A percentile compares a stretch with the other conserved stretches of the same genome.
Evolutionary conservation across 2,329 filamentous ascomycete species (phyloP).

Genomic region (Neofusicoccum parvum): DNA sequence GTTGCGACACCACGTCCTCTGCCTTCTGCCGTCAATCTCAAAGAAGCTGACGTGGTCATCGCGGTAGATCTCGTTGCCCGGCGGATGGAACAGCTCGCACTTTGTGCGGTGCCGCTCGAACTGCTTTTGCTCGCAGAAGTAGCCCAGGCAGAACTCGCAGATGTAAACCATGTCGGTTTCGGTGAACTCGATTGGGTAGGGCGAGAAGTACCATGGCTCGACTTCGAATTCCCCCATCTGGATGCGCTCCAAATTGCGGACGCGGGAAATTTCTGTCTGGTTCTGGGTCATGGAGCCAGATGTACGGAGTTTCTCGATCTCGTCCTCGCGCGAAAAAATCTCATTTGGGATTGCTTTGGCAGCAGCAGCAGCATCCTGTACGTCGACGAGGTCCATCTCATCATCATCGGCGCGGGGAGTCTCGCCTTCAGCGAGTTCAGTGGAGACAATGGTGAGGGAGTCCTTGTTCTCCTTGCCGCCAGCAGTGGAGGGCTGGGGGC

Average conservation of each 20-base stretch:
- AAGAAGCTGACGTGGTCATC: conserved; percentile 94
- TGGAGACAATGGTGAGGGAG: conserved; percentile 45
- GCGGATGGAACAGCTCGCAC: conserved; percentile 88
- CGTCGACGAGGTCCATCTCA: conserved; percentile 54
- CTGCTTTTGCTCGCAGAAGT: conserved; percentile 80
- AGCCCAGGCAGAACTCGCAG: conserved; percentile 94
- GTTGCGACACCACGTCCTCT: conserved; percentile 95
- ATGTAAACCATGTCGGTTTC: conserved; percentile 92
- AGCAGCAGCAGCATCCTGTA: conserved; percentile 54
- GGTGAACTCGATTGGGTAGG: conserved; percentile 86
- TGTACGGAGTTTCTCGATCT: conserved; percentile 93
- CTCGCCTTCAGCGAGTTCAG: conserved; percentile 49
- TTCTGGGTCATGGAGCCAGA: conserved; percentile 99
- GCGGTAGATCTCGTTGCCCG: conserved; percentile 97
- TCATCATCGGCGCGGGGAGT: conserved; percentile 56
- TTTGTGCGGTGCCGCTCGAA: conserved; percentile 87
- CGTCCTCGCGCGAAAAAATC: conserved; percentile 76
- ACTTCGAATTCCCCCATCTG: conserved; percentile 92
- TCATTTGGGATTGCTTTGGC: conserved; percentile 56
- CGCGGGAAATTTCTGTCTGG: conserved; percentile 92
- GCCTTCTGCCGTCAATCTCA: conserved; percentile 92
- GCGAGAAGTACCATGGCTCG: conserved; percentile 98
- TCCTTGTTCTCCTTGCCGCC: conserved; percentile 64
- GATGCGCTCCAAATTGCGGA: conserved; percentile 89
- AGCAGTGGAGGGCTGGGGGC: conserved; percentile 56